Percentiles rank a stretch among this genome's conserved stretches.
These are phyloP conservation scores for Cucurbita maxima DNA, from an alignment of 306 rosid genomes.

Conservation along the genomic window DNA sequence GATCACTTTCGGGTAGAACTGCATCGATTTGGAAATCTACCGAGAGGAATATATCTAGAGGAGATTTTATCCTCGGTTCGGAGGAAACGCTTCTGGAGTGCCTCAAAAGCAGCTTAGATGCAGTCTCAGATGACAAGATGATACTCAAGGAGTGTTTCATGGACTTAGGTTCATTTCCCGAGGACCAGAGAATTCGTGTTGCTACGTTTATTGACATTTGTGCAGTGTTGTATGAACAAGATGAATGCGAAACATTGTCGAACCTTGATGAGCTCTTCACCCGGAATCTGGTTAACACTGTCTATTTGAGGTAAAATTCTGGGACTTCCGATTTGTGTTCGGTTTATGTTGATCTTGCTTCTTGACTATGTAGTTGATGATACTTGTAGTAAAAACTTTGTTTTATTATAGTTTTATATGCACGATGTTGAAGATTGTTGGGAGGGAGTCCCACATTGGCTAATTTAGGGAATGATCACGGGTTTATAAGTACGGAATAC, in stretches of 20 bases:
- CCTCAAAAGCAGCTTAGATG: conserved; percentile 36
- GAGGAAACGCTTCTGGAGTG: conserved; percentile 11
- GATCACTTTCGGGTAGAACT: conserved; percentile 17
- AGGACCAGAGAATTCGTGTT: conserved; percentile 41
- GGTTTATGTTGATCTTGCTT: background rate
- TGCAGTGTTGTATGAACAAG: conserved; percentile 24
- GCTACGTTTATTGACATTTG: conserved; percentile 48
- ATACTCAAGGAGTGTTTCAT: conserved; percentile 22
- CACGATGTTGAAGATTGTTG: background rate
- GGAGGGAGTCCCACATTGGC: too few relatives aligned
- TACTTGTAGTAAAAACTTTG: background rate
- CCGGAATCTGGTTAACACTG: conserved; percentile 22
- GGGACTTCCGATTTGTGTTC: background rate
- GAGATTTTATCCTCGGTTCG: conserved; percentile 17
- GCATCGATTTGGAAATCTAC: conserved; percentile 17
- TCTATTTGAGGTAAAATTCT: background rate
- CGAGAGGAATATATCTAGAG: conserved; percentile 14
- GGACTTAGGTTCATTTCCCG: conserved; percentile 45
- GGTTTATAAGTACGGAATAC: too few relatives aligned
- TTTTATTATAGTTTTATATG: background rate
- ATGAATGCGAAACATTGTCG: conserved; percentile 28
- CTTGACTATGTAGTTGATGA: background rate
- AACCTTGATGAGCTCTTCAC: conserved; percentile 18
- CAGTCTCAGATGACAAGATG: conserved; percentile 5
- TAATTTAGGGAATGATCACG: too few relatives aligned